phyloP scores from a whole-genome alignment of 179 eudicot genomes.

The Pouteria campechiana region DNA sequence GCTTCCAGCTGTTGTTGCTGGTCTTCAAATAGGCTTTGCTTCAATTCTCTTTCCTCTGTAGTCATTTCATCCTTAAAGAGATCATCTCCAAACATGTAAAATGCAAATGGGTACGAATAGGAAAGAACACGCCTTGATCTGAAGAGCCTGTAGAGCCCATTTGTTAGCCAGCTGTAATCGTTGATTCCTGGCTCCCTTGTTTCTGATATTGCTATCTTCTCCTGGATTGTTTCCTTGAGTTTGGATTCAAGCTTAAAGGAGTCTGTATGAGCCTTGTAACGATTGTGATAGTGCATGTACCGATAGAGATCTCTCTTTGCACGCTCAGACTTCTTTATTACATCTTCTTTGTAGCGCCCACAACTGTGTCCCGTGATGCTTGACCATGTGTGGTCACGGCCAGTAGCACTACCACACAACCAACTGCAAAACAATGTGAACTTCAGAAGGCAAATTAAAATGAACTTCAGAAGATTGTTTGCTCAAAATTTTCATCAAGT shows the following conservation, averaged over 20 bases:
- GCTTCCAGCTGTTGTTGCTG: slow-evolving; percentile 76
- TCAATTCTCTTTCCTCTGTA: slow-evolving; percentile 32
- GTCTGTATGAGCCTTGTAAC: slow-evolving; percentile 63
- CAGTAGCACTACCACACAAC: slow-evolving; percentile 73
- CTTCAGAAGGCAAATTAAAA: background rate
- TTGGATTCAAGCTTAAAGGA: slow-evolving; percentile 49
- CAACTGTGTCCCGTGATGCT: slow-evolving; percentile 54
- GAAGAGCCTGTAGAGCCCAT: slow-evolving; percentile 46
- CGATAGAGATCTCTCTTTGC: slow-evolving; percentile 44
- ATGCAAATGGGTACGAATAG: slow-evolving; percentile 71
- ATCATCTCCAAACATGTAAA: slow-evolving; percentile 70
- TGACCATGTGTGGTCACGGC: slow-evolving; percentile 43
- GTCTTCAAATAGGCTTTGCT: slow-evolving; percentile 64
- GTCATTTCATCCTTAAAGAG: slow-evolving; percentile 55
- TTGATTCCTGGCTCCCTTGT: slow-evolving; percentile 21
- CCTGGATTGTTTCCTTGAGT: slow-evolving; percentile 31
- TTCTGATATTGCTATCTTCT: slow-evolving; percentile 37
- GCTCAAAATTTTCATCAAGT: too few species aligned
- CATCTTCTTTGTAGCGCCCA: slow-evolving; percentile 56
- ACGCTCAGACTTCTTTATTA: slow-evolving; percentile 20
- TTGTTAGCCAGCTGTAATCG: slow-evolving; percentile 53
- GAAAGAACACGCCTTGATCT: slow-evolving; percentile 60
- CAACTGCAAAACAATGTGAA: slow-evolving; percentile 29
- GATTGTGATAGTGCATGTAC: slow-evolving; percentile 59
- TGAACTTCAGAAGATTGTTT: too few species aligned